These are phyloP conservation scores for Mycena rosella DNA, from an alignment of 768 basidiomycete genomes.

Conservation along the genomic window DNA sequence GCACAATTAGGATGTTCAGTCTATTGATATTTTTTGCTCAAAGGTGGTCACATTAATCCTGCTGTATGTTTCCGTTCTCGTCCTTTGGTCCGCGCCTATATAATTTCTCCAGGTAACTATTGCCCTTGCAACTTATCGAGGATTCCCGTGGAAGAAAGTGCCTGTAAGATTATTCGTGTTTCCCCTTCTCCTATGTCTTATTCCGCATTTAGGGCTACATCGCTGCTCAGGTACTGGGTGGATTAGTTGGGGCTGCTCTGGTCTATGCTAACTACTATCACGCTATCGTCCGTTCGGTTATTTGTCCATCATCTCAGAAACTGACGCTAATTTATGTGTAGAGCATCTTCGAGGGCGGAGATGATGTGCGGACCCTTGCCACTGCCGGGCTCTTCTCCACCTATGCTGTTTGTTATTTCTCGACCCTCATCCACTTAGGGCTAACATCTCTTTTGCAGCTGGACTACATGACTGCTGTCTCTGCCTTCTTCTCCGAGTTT, in stretches of 20 bases:
- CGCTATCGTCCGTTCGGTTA: conserved; percentile 59
- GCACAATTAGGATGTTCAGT: neutral
- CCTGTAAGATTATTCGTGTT: conserved; percentile 52
- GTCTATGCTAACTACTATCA: conserved; percentile 79
- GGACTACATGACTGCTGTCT: conserved; percentile 54
- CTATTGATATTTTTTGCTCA: conserved; percentile 38
- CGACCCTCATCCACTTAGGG: neutral
- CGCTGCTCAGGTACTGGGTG: conserved; percentile 75
- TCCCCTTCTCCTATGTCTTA: conserved; percentile 2
- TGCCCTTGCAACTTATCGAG: conserved; percentile 74
- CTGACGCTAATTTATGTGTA: conserved; percentile 1
- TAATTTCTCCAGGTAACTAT: conserved; percentile 65
- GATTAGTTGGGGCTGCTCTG: conserved; percentile 68
- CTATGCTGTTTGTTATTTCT: conserved; percentile 61
- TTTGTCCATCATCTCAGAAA: neutral
- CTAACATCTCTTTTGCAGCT: conserved; percentile 41
- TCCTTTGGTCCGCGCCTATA: neutral
- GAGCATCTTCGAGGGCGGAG: conserved; percentile 70
- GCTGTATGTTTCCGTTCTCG: conserved; percentile 56
- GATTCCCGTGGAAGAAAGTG: conserved; percentile 86
- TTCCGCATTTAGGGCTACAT: conserved; percentile 57
- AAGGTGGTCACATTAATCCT: conserved; percentile 83
- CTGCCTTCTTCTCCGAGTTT: conserved; percentile 66
- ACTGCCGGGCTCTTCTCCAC: conserved; percentile 73
- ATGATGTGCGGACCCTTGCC: conserved; percentile 62